A percentile compares a stretch with the other conserved stretches of the same genome.
Conservation (phyloP, 768 basidiomycete species). For the Brasilioporus rufonigricans region DNA sequence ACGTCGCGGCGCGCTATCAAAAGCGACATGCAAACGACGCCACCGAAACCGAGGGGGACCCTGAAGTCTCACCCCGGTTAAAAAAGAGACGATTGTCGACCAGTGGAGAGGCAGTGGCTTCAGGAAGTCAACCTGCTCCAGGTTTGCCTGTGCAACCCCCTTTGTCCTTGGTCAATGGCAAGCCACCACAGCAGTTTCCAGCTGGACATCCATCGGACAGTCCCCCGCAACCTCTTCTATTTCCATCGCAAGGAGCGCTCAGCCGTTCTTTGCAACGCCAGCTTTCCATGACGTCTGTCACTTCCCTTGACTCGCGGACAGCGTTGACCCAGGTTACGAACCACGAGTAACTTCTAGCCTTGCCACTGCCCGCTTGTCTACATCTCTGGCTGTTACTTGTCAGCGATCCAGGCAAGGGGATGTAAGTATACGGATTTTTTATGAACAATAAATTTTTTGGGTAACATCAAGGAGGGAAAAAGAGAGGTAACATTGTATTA, state of each 20-base stretch:
- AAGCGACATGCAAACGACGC: constrained; percentile 21
- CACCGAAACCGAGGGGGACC: constrained; percentile 8
- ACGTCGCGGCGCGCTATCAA: constrained; percentile 9
- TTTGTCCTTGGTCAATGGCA: constrained; percentile 27
- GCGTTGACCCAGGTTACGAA: constrained; percentile 15
- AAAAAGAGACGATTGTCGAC: constrained; percentile 29
- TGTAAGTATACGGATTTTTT: constrained; percentile 7
- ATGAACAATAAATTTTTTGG: constrained; percentile 7
- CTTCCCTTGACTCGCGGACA: constrained; percentile 25
- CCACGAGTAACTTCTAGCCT: constrained; percentile 5
- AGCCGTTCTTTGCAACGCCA: constrained; percentile 27
- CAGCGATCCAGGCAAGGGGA: not conserved
- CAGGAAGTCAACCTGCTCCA: constrained; percentile 4
- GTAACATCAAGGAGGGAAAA: not conserved
- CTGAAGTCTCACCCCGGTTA: constrained; percentile 15
- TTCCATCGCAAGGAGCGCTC: constrained; percentile 10
- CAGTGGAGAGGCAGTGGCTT: not conserved
- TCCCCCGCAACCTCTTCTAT: not conserved
- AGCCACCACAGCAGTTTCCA: constrained; percentile 31
- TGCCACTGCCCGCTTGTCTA: not conserved
- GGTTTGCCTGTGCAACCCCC: constrained; percentile 9
- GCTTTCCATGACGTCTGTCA: constrained; percentile 24
- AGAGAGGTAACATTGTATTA: constrained; percentile 22
- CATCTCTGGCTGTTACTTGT: not conserved
- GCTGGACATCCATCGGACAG: constrained; percentile 19